Conservation (phyloP, 495 filamentous ascomycete species). For the Aspergillus heteromorphus region DNA sequence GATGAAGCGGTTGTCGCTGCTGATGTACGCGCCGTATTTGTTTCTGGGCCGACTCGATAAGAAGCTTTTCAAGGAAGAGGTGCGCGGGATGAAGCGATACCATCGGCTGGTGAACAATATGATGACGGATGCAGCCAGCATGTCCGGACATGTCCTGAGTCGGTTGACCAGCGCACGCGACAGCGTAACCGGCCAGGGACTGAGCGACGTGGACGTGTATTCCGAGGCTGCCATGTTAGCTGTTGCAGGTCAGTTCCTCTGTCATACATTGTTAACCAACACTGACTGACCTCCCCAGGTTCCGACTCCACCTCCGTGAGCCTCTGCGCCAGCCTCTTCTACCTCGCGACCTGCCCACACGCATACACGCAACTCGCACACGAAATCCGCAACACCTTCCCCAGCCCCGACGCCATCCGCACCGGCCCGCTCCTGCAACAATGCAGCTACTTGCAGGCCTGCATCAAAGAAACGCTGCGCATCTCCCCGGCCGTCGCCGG, state of each 20-base stretch:
- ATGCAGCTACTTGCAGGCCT: constrained; percentile 44
- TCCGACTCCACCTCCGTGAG: constrained; percentile 27
- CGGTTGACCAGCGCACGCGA: neutral
- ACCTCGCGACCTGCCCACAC: constrained; percentile 20
- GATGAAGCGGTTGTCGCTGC: constrained; percentile 1
- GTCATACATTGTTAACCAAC: too few species aligned
- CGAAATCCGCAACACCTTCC: constrained; percentile 20
- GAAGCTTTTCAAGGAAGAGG: neutral
- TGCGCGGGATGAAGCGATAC: neutral
- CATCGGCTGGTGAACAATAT: neutral
- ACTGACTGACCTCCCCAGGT: neutral
- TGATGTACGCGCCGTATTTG: constrained; percentile 1
- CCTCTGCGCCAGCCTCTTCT: constrained; percentile 25
- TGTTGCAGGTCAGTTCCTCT: constrained; percentile 3
- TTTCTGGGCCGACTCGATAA: neutral
- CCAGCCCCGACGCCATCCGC: neutral
- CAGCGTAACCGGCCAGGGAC: neutral
- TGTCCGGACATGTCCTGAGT: constrained; percentile 1
- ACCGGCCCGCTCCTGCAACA: constrained; percentile 3
- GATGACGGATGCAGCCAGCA: neutral
- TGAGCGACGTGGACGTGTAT: neutral
- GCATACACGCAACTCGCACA: constrained; percentile 7
- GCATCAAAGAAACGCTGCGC: constrained; percentile 70
- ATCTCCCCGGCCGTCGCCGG: constrained; percentile 59
- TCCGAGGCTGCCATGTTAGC: neutral